Evolutionary conservation across 352 stramenopile species (phyloP).

Genomic region (Poterioochromonas sp.): DNA sequence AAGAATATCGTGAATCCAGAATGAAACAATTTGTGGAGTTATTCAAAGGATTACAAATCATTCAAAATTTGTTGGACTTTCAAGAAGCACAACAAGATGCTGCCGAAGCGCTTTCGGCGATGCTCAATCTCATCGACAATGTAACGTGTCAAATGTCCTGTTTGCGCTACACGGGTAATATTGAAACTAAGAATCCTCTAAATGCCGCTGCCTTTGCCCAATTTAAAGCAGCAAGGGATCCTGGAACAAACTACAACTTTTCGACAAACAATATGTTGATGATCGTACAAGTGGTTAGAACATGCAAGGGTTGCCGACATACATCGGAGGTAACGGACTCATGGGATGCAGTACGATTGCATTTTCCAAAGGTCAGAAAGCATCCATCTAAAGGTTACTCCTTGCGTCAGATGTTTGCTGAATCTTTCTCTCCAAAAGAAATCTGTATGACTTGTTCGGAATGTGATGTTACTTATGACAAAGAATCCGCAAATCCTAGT

Average conservation of each 20-base stretch:
- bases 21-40: conserved; percentile 31
- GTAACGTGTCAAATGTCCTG: conserved; percentile 30
- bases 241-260: conserved; percentile 31
- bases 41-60: conserved; percentile 32
- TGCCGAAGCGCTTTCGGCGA: conserved; percentile 27
- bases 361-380: conserved; percentile 31
- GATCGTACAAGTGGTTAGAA: conserved; percentile 30
- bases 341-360: conserved; percentile 29
- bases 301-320: conserved; percentile 29
- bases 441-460: conserved; percentile 30
- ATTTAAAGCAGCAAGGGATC: conserved; percentile 29
- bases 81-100: conserved; percentile 30
- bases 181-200: conserved; percentile 31
- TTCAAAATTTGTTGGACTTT: conserved; percentile 32
- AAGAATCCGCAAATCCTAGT: conserved; percentile 30
- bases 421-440: conserved; percentile 31
- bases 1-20: conserved; percentile 31
- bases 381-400: conserved; percentile 30
- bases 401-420: conserved; percentile 29
- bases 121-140: conserved; percentile 30
- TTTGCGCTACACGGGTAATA: conserved; percentile 30
- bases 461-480: conserved; percentile 31
- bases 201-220: conserved; percentile 28
- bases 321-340: conserved; percentile 29
- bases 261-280: conserved; percentile 31